Base-by-base conservation (phyloP, 2,329 filamentous ascomycete genomes). In the Calonectria multiphialidica region DNA sequence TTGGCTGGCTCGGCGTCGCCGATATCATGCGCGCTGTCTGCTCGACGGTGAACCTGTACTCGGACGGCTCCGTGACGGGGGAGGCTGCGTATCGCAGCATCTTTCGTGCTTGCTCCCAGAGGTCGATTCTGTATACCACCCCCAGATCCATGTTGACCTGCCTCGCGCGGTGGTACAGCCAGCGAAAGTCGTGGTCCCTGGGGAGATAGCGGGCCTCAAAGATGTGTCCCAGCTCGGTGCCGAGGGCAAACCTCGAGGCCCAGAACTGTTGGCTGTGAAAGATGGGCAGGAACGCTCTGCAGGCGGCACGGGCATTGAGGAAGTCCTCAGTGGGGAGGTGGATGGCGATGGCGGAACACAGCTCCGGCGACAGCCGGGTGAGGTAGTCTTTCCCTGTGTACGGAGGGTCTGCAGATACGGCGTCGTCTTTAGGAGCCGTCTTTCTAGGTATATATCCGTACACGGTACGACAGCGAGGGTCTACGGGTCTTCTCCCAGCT, bases 241-340 rank as follows among this genome's bases (percentile, higher is more conserved):
- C 40, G 18, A 23, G 53, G 33, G 30, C 10, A 3, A 62, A 62
- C 10, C 40, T 62, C 18, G 57, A 62, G 16, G 57, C 57, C 57
- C 57, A 62, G 57, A 62, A 62, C 16, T 62, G 57, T 21, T 62
- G 57, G 57, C 57, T 62, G 25, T 45, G 8, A 33, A 62, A 62
- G 40, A 62, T 44, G 37, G 37, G 37, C 18, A 9, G 10, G 57
- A 62, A 62, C 15, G 57, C 40, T 33, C 35, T 62, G 7, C 37
- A 44, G 25, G 57, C 57, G 4, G 45, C 37, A 5, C 57, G 57
- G 57, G 23, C 23, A 45, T 42, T 45, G 4, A 62, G 40, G 9
- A 62, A 62, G 25, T 62, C 57, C 15, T 2, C 13, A 9, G 40
- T 62, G 25, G 57, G 25, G 16, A 62, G 57, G 15, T 62, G 57